These are phyloP conservation scores for Teratosphaeria viscida DNA, from an alignment of 2,329 filamentous ascomycete genomes.

Conservation along the genomic window DNA sequence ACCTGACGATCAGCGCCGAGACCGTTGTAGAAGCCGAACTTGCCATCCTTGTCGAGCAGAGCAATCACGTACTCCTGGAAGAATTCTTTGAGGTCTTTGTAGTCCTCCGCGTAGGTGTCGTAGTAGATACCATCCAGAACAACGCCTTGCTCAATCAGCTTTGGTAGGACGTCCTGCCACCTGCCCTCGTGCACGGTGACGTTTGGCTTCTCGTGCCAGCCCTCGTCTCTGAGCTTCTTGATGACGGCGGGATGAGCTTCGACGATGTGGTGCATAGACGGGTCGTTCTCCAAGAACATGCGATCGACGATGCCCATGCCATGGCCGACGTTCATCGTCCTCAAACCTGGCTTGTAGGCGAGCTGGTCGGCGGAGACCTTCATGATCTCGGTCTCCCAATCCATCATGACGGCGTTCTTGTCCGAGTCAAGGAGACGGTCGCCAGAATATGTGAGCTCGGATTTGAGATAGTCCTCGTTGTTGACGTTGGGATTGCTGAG, in stretches of 20 bases:
- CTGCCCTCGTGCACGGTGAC: constrained; percentile 39
- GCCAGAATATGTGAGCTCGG: constrained; percentile 37
- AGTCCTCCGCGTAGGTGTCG: constrained; percentile 94
- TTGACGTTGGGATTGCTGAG: constrained; percentile 30
- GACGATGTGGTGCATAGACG: constrained; percentile 39
- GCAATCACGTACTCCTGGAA: constrained; percentile 80
- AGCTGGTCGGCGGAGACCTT: constrained; percentile 34
- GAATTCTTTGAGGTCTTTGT: constrained; percentile 72
- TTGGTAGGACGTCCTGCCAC: constrained; percentile 41
- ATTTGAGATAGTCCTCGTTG: constrained; percentile 39
- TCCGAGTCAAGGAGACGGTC: constrained; percentile 39
- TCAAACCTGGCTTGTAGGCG: constrained; percentile 28
- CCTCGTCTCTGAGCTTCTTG: constrained; percentile 34
- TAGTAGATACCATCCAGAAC: constrained; percentile 63
- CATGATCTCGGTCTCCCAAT: constrained; percentile 43
- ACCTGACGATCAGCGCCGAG: constrained; percentile 85
- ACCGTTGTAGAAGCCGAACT: constrained; percentile 58
- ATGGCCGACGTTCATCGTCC: constrained; percentile 41
- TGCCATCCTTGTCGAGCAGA: constrained; percentile 52
- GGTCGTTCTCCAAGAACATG: constrained; percentile 35
- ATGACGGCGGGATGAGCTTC: constrained; percentile 42
- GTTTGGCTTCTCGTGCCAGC: constrained; percentile 39
- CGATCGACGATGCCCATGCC: constrained; percentile 43
- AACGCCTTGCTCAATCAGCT: constrained; percentile 32
- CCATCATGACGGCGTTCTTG: constrained; percentile 45